Evolutionary conservation across 192 early-diverging fungal genomes (phyloP), one percentile per base, ranked within the genome.

Genomic region (Rhizophagus prolifer): DNA sequence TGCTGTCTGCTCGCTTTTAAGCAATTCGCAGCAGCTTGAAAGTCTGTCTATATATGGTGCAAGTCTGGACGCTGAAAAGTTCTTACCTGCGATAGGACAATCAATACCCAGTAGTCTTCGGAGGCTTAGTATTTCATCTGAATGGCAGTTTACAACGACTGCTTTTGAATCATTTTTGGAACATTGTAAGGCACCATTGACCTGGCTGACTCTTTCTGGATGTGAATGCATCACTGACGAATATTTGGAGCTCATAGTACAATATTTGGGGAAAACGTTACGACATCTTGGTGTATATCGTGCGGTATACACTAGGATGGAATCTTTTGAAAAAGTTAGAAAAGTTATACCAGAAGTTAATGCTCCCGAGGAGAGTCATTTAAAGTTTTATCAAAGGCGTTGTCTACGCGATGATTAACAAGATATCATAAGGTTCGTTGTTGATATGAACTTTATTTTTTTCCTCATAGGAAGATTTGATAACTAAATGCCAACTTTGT

Each of bases 311-410:
- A 67, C 28, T 28, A 67, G 65, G 34, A 67, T 67, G 65, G 65
- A 67, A 67, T 67, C 65, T 67, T 67, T 67, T 67, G 65, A 67
- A n/a, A 67, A 38, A 38, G 65, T 67, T n/a, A 67, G 65, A 38
- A 36, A 67, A 14, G 65, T 67, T 36, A 67, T 67, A 31, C 65
- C 65, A 5, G 34, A 38, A 38, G 65, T 67, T 7, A 36, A 38
- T 67, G 65, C 65, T 9, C 65, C 65, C n/a, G 65, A 36, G 21
- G 65, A 67, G 34, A 38, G 65, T 23, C 30, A 31, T 19, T 41
- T 67, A 67, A 67, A 38, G 38, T 67, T 67, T 67, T 67, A 67
- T n/a, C 65, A 67, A 67, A 67, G 65, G n/a, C 28, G 34, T n/a
- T 67, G 65, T 41, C 65, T 31, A 67, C 65, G 65, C 21, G 65